Base-by-base conservation (phyloP, 2,329 filamentous ascomycete genomes). In the Cordyceps fumosorosea region DNA sequence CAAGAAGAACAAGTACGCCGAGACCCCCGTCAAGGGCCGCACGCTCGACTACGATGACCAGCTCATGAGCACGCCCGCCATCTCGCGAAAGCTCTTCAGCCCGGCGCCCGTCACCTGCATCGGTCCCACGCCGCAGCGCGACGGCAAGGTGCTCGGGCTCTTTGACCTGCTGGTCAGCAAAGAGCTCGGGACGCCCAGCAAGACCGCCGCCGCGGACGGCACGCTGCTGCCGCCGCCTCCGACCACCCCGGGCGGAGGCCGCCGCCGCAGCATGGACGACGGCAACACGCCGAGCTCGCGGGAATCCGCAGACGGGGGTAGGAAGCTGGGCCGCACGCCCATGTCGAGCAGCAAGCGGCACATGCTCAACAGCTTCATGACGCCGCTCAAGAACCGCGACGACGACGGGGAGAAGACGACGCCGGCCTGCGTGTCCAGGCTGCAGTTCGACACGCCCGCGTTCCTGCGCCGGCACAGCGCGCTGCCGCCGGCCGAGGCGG, bases 81-180 rank as follows among this genome's bases (percentile, higher is more conserved):
- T 81, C 50, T 78, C 81, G 44, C 78, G 84, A 34, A 84, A 81
- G 63, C 76, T 88, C 6, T 88, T 88, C 69, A 85, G 83, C 62
- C 83, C 85, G 1, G 75, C 75, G 0, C 78, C 81, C 12, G 83
- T 84, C 2, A 85, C 83, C 5, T 83, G 81, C 0, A 83, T 95
- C 64, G 89, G 89, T 2, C 90, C 90, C 1, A 95, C 90, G 14
- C 90, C 90, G 3, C 90, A 93, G 69, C 85, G 86, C 64, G 89
- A 93, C 71, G 90, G 90, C 32, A 84, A 84, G 22, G 87, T 92
- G 1, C 79, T 95, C 2, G 89, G 90, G 5, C 76, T 95, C 20
- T 95, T 95, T 70, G 90, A 93, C 69, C 75, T 89, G 12, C 76
- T 91, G 8, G 76, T 78, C 29, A 79, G 83, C 62, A 77, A 78